A percentile compares a stretch with the other conserved stretches of the same genome.
Conservation (phyloP, 257 asterid species). For the Leptodermis oblonga region DNA sequence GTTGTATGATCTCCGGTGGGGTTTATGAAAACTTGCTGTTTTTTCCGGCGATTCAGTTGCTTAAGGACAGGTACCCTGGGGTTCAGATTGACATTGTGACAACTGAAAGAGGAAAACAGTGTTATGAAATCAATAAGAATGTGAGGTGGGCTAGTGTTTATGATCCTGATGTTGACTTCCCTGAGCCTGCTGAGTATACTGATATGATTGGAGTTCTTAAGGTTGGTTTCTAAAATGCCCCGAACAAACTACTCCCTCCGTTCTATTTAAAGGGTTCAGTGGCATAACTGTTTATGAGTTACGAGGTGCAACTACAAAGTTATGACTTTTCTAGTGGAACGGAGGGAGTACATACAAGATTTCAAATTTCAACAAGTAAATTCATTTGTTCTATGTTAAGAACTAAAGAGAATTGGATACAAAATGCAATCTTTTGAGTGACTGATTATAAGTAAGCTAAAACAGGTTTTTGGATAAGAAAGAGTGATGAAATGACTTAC, state of each 20-base stretch:
- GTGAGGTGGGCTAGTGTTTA: conserved; percentile 72
- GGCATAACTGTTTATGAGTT: too few species aligned
- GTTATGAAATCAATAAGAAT: conserved; percentile 71
- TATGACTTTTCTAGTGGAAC: too few species aligned
- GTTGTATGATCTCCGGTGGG: conserved; percentile 76
- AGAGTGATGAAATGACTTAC: background rate
- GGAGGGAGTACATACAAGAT: too few species aligned
- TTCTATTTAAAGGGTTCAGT: too few species aligned
- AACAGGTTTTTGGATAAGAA: background rate
- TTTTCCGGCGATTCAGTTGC: conserved; percentile 77
- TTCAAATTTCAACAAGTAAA: background rate
- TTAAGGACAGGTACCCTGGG: conserved; percentile 85
- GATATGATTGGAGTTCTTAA: conserved; percentile 72
- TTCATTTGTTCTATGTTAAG: background rate
- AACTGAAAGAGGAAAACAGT: conserved; percentile 68
- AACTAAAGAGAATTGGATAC: background rate
- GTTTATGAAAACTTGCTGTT: conserved; percentile 76
- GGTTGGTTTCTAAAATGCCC: conserved; percentile 33
- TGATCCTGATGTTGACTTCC: conserved; percentile 62
- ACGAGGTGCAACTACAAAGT: too few species aligned
- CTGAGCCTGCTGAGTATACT: conserved; percentile 67
- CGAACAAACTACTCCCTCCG: background rate
- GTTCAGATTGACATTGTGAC: conserved; percentile 66
- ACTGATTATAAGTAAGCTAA: background rate
- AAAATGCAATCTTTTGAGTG: background rate